These are phyloP conservation scores for Pholiota adiposa DNA, from an alignment of 1,284 basidiomycete species.

Conservation along the genomic window DNA sequence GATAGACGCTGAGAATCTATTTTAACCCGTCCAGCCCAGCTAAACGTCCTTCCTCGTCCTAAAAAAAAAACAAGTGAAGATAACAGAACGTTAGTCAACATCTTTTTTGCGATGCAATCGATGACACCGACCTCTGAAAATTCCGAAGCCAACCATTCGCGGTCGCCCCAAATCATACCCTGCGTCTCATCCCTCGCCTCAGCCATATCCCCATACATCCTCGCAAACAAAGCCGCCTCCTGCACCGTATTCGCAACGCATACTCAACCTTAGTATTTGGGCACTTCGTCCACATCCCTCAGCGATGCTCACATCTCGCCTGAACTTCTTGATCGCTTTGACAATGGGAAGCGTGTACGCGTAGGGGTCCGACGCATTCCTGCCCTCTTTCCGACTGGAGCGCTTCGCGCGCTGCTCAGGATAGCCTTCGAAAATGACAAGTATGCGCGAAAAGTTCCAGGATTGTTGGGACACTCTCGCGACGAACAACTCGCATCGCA, in stretches of 20 bases:
- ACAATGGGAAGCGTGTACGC: slow-evolving; percentile 67
- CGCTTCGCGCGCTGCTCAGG: slow-evolving; percentile 44
- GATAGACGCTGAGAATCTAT: slow-evolving; percentile 64
- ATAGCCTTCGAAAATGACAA: slow-evolving; percentile 71
- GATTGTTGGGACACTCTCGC: slow-evolving; percentile 49
- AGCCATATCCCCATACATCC: slow-evolving; percentile 61
- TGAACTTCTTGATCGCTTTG: slow-evolving; percentile 66
- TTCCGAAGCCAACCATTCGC: slow-evolving; percentile 63
- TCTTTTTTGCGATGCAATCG: too few species aligned
- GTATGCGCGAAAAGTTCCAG: slow-evolving; percentile 58
- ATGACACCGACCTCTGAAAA: slow-evolving; percentile 52
- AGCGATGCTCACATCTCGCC: slow-evolving; percentile 60
- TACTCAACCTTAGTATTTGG: slow-evolving; percentile 44
- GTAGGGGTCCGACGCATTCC: slow-evolving; percentile 29
- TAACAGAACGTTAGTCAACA: too few species aligned
- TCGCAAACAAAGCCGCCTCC: slow-evolving; percentile 56
- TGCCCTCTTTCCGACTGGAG: not conserved
- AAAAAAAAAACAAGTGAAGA: not conserved
- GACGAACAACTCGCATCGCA: slow-evolving; percentile 46
- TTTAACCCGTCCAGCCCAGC: slow-evolving; percentile 60
- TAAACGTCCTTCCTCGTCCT: slow-evolving; percentile 61
- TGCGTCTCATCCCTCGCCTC: slow-evolving; percentile 45
- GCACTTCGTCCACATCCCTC: slow-evolving; percentile 57
- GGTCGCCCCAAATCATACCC: slow-evolving; percentile 57
- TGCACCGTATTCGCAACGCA: slow-evolving; percentile 61